A percentile compares a stretch with the other conserved stretches of the same genome.
Evolutionary conservation across 805 yeast genomes (phyloP).

Genomic region (Monosporozyma siamensis): DNA sequence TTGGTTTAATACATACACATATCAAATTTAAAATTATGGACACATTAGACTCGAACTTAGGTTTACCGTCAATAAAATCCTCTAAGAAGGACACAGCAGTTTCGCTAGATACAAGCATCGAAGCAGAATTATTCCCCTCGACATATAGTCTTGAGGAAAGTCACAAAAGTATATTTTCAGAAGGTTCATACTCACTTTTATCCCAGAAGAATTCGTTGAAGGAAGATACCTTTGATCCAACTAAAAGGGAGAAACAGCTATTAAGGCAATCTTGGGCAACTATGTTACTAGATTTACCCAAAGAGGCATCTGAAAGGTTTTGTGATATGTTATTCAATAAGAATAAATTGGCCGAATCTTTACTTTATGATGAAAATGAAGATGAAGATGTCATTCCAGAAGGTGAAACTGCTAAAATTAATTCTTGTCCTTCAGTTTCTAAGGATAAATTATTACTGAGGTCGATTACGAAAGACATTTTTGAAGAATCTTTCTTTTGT

Average conservation of each 20-base stretch:
- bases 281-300: slow-evolving; percentile 30
- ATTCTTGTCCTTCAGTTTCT: neutral
- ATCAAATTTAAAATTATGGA: too few species aligned
- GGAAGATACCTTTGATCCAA: too few species aligned
- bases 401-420: neutral
- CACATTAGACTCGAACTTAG: too few species aligned
- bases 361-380: neutral
- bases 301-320: neutral
- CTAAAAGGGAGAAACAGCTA: slow-evolving; percentile 28
- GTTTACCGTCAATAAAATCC: too few species aligned
- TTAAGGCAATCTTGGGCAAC: slow-evolving; percentile 33
- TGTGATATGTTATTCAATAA: neutral
- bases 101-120: too few species aligned
- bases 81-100: too few species aligned
- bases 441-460: neutral
- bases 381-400: neutral
- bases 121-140: too few species aligned
- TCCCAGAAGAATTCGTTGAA: neutral
- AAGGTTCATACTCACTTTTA: too few species aligned
- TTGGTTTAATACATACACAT: too few species aligned
- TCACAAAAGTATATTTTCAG: too few species aligned
- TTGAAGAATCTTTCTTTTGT: slow-evolving; percentile 53
- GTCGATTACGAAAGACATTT: neutral
- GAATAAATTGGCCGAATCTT: neutral
- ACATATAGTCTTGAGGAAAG: too few species aligned